Base-by-base conservation (phyloP, 805 yeast genomes). In the Saccharomycopsis oosterbeekiorum region DNA sequence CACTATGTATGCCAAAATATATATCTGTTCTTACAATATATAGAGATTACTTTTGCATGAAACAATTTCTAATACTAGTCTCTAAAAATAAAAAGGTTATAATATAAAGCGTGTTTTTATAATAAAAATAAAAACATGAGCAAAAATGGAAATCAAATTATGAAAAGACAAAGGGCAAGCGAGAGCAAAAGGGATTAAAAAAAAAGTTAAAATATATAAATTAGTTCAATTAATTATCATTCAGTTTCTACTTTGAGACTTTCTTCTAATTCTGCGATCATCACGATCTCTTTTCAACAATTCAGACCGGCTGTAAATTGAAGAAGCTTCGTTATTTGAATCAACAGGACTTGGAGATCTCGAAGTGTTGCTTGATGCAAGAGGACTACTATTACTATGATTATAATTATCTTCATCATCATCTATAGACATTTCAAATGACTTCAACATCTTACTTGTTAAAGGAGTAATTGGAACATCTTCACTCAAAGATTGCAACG, bases 221-320 rank as follows among this genome's bases (percentile, higher is more conserved):
- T 21, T 21, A 51, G 39, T 4, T 29, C 6, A 24, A 24, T 21
- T 4, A 24, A 21, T 26, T 12, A 37, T 19, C 9, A 37, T 17
- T 69, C 59, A 47, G 12, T n/a, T 42, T 41, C 57, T 34, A 24
- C 56, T 29, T 17, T 51, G 64, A 9, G 65, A 62, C 21, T 60
- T 62, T 39, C 65, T 43, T 29, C 65, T 29, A 15, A 55, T 59
- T 37, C 50, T 54, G 1, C 65, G 60, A 37, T 62, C 63, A 36
- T 62, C 63, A 36, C 59, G 50, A 37, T 62, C 65, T 19, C 43
- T 50, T 17, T 53, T 58, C 43, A 62, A n/a, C 26, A 62, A 56
- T 34, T 62, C 65, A 34, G 58, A 21, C 56, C 56, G 56, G 50
- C 58, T 62, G 36, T 58, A 17, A 17, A 56, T 34, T 55, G 51